Conservation (phyloP, 176 grass and related monocot genomes). For the Oryza longistaminata region DNA sequence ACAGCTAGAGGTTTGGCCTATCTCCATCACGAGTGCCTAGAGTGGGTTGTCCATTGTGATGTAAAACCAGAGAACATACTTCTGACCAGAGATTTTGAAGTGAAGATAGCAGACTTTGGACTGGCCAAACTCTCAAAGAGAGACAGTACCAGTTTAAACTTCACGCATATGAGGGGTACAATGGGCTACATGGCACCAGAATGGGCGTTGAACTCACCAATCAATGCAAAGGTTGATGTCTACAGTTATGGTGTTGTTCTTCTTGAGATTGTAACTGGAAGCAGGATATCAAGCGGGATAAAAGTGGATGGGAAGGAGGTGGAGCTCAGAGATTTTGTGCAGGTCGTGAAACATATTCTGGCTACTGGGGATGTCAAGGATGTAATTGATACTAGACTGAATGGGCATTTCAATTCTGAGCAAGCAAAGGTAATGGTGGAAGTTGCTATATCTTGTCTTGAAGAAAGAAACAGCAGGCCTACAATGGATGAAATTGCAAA, state of each 20-base stretch:
- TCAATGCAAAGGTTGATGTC: slow-evolving; percentile 64
- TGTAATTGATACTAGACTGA: slow-evolving; percentile 49
- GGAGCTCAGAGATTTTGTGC: slow-evolving; percentile 38
- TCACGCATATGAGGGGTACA: slow-evolving; percentile 66
- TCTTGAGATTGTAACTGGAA: slow-evolving; percentile 60
- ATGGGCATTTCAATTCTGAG: slow-evolving; percentile 39
- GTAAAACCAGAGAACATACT: slow-evolving; percentile 87
- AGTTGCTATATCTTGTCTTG: slow-evolving; percentile 50
- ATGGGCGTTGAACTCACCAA: slow-evolving; percentile 49
- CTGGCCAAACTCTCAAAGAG: slow-evolving; percentile 67
- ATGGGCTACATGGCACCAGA: slow-evolving; percentile 77
- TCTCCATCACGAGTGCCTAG: slow-evolving; percentile 83
- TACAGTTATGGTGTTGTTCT: slow-evolving; percentile 65
- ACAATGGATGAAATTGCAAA: slow-evolving; percentile 63
- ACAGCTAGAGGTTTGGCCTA: slow-evolving; percentile 65
- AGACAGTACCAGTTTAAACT: slow-evolving; percentile 32
- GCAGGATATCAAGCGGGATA: slow-evolving; percentile 46
- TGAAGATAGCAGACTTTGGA: slow-evolving; percentile 77
- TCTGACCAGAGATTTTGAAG: slow-evolving; percentile 63
- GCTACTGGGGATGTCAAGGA: slow-evolving; percentile 38
- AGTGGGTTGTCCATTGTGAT: slow-evolving; percentile 83
- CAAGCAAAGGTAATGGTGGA: slow-evolving; percentile 46
- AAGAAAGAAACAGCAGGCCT: slow-evolving; percentile 59
- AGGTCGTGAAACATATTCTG: slow-evolving; percentile 35
- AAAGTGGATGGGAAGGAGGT: slow-evolving; percentile 17